These are phyloP conservation scores for Jamesozyma gamospora DNA, from an alignment of 805 yeast genomes.

Conservation along the genomic window DNA sequence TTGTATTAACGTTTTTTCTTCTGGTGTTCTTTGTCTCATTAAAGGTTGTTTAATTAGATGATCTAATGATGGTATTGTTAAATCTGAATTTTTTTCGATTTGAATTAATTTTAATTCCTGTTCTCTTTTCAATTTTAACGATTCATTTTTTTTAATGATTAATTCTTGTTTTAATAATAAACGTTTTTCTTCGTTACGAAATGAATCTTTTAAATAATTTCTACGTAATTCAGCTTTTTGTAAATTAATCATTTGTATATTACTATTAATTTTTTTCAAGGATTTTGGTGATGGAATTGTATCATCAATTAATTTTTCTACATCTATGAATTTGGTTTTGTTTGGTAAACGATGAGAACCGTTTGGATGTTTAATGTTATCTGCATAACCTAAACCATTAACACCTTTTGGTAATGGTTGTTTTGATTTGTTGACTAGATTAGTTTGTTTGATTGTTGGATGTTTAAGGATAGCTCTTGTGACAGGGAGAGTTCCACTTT, in stretches of 20 bases:
- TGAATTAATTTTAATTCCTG: slow-evolving; percentile 23
- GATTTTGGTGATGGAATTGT: slow-evolving; percentile 41
- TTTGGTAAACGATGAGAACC: slow-evolving; percentile 50
- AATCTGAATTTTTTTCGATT: slow-evolving; percentile 28
- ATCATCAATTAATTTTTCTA: slow-evolving; percentile 46
- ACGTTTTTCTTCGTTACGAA: slow-evolving; percentile 42
- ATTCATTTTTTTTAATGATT: slow-evolving; percentile 26
- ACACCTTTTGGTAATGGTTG: slow-evolving; percentile 38
- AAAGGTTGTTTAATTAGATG: slow-evolving; percentile 56
- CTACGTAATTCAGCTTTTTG: slow-evolving; percentile 56
- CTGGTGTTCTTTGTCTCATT: slow-evolving; percentile 61
- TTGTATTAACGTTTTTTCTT: slow-evolving; percentile 47
- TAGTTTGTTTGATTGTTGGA: slow-evolving; percentile 43
- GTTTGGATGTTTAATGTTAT: slow-evolving; percentile 56
- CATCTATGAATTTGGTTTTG: slow-evolving; percentile 44
- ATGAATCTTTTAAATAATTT: slow-evolving; percentile 55
- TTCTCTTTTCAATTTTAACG: slow-evolving; percentile 30
- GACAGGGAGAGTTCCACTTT: slow-evolving; percentile 75
- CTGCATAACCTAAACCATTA: slow-evolving; percentile 54
- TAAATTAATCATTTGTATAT: slow-evolving; percentile 13
- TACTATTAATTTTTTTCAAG: slow-evolving; percentile 5
- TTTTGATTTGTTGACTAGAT: slow-evolving; percentile 30
- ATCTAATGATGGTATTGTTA: slow-evolving; percentile 76
- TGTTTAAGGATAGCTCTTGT: slow-evolving; percentile 68
- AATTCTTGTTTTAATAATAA: slow-evolving; percentile 28